These are phyloP conservation scores for Lipomyces sp. DNA, from an alignment of 805 yeast genomes.

Conservation along the genomic window DNA sequence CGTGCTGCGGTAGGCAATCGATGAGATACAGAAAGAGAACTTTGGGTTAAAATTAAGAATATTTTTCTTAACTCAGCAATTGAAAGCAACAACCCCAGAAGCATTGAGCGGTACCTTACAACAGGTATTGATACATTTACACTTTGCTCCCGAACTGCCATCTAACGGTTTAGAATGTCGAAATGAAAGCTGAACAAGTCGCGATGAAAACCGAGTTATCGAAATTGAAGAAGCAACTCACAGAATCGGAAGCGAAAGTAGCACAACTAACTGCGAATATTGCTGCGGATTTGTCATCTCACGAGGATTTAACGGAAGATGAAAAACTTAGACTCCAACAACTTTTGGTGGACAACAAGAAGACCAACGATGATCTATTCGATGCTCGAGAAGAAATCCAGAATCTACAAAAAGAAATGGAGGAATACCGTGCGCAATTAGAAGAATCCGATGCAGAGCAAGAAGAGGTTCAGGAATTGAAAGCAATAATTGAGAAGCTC, in stretches of 20 bases:
- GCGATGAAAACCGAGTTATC: constrained; percentile 23
- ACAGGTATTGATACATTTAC: constrained; percentile 12
- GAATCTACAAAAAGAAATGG: constrained; percentile 31
- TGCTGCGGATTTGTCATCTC: constrained; percentile 9
- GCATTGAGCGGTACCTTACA: constrained; percentile 20
- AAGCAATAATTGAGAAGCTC: constrained; percentile 17
- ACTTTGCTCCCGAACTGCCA: background rate
- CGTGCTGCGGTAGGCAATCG: constrained; percentile 21
- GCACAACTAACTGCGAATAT: constrained; percentile 19
- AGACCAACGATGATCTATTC: constrained; percentile 12
- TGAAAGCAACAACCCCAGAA: constrained; percentile 34
- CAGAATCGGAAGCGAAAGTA: constrained; percentile 25
- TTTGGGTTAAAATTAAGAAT: constrained; percentile 36
- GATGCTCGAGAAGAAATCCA: constrained; percentile 27
- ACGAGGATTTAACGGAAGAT: constrained; percentile 17
- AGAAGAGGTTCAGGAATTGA: constrained; percentile 15
- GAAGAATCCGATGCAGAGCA: constrained; percentile 33
- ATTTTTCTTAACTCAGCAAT: constrained; percentile 26
- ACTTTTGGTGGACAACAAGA: constrained; percentile 20
- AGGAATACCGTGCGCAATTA: constrained; percentile 28
- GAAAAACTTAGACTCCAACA: constrained; percentile 21
- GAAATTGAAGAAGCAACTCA: constrained; percentile 23
- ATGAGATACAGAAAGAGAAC: constrained; percentile 39
- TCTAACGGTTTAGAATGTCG: constrained; percentile 27
- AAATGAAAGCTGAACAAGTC: constrained; percentile 30